Base-by-base conservation (phyloP, 2,329 filamentous ascomycete genomes). In the Ophiostoma novo-ulmi region DNA sequence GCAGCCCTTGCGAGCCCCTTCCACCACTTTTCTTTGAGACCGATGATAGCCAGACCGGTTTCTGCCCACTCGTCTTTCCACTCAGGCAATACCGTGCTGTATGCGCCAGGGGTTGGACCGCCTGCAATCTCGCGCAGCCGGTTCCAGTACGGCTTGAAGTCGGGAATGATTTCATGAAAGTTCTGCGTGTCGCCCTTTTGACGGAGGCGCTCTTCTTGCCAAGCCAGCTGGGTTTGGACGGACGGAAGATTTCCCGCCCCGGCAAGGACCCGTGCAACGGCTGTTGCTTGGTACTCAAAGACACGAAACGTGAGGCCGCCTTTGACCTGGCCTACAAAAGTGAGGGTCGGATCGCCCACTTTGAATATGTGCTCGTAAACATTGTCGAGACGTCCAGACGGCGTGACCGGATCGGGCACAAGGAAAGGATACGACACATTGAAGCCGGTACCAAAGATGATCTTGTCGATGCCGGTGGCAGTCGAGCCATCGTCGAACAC, bases 201-300 rank as follows among this genome's bases (percentile, higher is more conserved):
- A 14, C 39, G 39, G 10, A 44, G 10, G 14, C 39, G 39, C 39
- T 44, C 39, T 44, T 44, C 39, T 17, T 44, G 39, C 39, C 39
- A 44, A 17, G 39, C 39, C 14, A 44, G 39, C 39, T 44, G 39
- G 11, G 10, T 17, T 44, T 10, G 11, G 14, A 44, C 39, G 14
- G 39, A 44, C 39, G 39, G 39, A 4, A 14, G 26, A 0, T 26
- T n/a, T 1, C 52, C 17, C 17, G 48, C 48, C 0, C 85, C 86
- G 0, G 85, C 80, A 4, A 88, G 81, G 1, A 88, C 77, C 0
- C 88, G 80, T 1, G 88, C 88, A 0, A 84, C 86, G 1, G 86
- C 81, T 0, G 90, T 87, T 7, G 87, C 87, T 75, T 90, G 88
- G 86, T 87, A 90, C 72, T 91, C 89, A 72, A 91, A 91, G 0